phyloP scores from a whole-genome alignment of 176 grass and related monocot species.

The Triticum turgidum region DNA sequence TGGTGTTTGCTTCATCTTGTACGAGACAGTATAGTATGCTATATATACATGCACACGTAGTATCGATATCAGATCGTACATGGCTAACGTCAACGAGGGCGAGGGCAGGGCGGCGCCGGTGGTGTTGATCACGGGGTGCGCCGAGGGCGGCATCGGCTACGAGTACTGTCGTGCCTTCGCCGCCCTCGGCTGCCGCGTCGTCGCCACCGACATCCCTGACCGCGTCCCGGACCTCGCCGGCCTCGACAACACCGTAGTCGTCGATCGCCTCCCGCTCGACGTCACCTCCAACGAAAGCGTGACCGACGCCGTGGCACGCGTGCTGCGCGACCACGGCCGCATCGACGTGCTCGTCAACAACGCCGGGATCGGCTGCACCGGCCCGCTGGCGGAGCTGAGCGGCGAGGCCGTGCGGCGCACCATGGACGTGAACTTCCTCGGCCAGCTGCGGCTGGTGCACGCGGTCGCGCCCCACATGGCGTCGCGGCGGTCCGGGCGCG shows the following conservation, averaged over 20 bases:
- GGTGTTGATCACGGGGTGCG: slow-evolving; percentile 60
- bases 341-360: slow-evolving; percentile 66
- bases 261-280: slow-evolving; percentile 35
- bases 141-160: slow-evolving; percentile 58
- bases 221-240: slow-evolving; percentile 25
- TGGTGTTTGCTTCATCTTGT: too few species aligned
- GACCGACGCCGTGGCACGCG: neutral
- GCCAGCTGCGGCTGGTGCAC: slow-evolving; percentile 41
- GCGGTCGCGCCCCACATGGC: slow-evolving; percentile 51
- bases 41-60: neutral
- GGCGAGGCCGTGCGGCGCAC: slow-evolving; percentile 20
- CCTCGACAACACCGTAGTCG: neutral
- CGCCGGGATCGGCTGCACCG: slow-evolving; percentile 59
- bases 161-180: slow-evolving; percentile 59
- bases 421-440: slow-evolving; percentile 56
- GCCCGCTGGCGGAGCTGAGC: slow-evolving; percentile 53
- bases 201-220: slow-evolving; percentile 51
- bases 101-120: slow-evolving; percentile 10
- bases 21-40: too few species aligned
- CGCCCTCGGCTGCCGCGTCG: slow-evolving; percentile 41
- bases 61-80: neutral
- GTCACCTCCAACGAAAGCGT: slow-evolving; percentile 56
- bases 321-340: slow-evolving; percentile 5
- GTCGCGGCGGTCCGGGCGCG: neutral
- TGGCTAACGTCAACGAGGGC: neutral